phyloP scores from a whole-genome alignment of 2,329 filamentous ascomycete species.

The Metarhizium humberi region DNA sequence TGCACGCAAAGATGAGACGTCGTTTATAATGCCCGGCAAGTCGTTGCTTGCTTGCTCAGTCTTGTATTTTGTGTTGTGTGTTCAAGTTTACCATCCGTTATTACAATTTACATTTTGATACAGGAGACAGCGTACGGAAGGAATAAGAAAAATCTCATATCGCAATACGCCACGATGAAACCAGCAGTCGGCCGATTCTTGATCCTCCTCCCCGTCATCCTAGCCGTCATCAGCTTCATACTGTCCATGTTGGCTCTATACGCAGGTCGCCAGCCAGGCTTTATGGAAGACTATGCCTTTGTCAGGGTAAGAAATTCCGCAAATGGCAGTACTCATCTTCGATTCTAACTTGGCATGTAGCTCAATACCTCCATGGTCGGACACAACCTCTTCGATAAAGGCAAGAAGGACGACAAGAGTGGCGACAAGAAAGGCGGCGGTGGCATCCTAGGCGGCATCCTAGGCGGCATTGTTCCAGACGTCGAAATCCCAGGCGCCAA shows the following conservation, averaged over 20 bases:
- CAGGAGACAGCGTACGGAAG: background rate
- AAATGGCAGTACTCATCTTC: background rate
- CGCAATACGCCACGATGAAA: background rate
- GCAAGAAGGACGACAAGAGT: constrained; percentile 14
- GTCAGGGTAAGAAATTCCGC: constrained; percentile 23
- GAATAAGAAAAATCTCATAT: background rate
- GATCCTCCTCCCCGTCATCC: constrained; percentile 25
- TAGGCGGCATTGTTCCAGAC: no score
- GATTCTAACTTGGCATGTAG: constrained; percentile 10
- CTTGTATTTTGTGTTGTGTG: background rate
- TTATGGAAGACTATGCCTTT: constrained; percentile 34
- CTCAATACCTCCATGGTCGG: constrained; percentile 30
- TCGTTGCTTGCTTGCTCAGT: background rate
- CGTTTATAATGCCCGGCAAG: background rate
- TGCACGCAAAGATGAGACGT: background rate
- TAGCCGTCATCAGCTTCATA: constrained; percentile 28
- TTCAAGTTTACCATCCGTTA: background rate
- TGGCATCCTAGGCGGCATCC: no score
- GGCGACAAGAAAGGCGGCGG: constrained; percentile 13
- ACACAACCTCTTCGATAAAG: constrained; percentile 20
- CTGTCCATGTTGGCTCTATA: constrained; percentile 30
- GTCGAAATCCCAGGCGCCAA: constrained; percentile 7
- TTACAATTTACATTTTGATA: background rate
- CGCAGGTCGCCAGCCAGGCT: constrained; percentile 29
- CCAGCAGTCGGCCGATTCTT: constrained; percentile 10